Base-by-base conservation (phyloP, 164 flowering plant species). In the Sextonia rubra region DNA sequence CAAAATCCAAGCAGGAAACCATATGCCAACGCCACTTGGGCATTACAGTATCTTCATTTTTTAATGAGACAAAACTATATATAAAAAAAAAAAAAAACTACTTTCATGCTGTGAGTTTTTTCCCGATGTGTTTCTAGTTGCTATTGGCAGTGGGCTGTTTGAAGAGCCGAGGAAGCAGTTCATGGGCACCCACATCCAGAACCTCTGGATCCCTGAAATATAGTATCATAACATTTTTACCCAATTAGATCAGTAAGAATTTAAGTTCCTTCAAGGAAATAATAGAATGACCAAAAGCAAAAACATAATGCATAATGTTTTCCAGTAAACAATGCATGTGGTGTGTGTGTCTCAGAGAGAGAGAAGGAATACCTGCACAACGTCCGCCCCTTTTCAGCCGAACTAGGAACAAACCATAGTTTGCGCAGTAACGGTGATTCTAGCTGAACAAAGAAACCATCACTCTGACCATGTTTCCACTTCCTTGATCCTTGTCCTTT, bases 401-500 rank as follows among this genome's bases (percentile, higher is more conserved):
- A 81, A 85, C 98, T 89, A 69, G 97, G 85, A 69, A 95, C 71
- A 80, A 92, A 92, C 99, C 99, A 95, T 18, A 90, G 76, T 74
- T 88, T 91, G 22, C 96, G 88, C 74, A 86, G 14, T 12, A 44
- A 69, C 67, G 97, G 91, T 30, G 91, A 84, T 77, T 95, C 99
- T 80, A 91, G 86, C 79, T 92, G 97, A 74, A 92, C 83, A 83
- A 94, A 92, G 86, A 92, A 88, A 37, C 97, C 99, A 81, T 90
- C 97, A 76, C 78, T 84, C 68, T 89, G 96, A 62, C 94, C 97
- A 81, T 90, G 96, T 76, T 76, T 94, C 98, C 99, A 95, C 81
- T 92, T 95, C 81, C 97, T 87, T 29, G 91, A 86, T 68, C 99
- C 99, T 80, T 91, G 96, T 60, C 98, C 98, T 84, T 90, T 95